Evolutionary conservation across 345 rosid genomes (phyloP).

Genomic region (Pistacia integerrima): DNA sequence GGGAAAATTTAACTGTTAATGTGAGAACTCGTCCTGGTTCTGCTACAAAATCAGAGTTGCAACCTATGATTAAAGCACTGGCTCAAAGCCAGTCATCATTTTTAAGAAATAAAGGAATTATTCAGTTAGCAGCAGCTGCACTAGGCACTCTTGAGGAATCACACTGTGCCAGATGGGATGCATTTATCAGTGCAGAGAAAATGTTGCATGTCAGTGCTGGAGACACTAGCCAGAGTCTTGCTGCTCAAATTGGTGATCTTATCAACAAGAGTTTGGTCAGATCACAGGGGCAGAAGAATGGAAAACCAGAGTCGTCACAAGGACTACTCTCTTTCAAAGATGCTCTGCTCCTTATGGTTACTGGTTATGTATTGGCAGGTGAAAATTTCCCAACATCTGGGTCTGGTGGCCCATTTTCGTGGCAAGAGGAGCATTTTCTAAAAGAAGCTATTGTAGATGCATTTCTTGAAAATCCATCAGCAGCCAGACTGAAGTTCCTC

Average conservation of each 20-base stretch:
- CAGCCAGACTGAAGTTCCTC: conserved; percentile 72
- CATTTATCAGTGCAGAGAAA: conserved; percentile 87
- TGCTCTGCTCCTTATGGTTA: conserved; percentile 68
- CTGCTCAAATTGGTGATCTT: conserved; percentile 90
- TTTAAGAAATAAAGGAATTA: conserved; percentile 76
- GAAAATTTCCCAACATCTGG: conserved; percentile 96
- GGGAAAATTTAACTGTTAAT: conserved; percentile 55
- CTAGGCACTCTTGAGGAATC: conserved; percentile 65
- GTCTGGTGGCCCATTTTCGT: conserved; percentile 86
- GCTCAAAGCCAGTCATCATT: conserved; percentile 62
- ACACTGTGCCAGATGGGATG: conserved; percentile 75
- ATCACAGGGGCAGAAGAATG: conserved; percentile 44
- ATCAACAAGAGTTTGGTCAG: conserved; percentile 67
- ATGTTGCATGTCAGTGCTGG: conserved; percentile 80
- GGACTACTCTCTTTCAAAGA: conserved; percentile 74
- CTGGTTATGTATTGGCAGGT: conserved; percentile 90
- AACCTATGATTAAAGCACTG: conserved; percentile 62
- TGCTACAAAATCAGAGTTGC: conserved; percentile 68
- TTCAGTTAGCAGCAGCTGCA: conserved; percentile 83
- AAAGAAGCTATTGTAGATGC: conserved; percentile 88
- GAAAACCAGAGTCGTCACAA: conserved; percentile 40
- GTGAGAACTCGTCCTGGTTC: conserved; percentile 72
- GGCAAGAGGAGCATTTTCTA: conserved; percentile 95
- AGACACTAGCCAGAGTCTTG: conserved; percentile 91
- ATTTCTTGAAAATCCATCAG: conserved; percentile 70